Evolutionary conservation across 2,329 filamentous ascomycete genomes (phyloP).

Genomic region (Ramichloridium luteum): DNA sequence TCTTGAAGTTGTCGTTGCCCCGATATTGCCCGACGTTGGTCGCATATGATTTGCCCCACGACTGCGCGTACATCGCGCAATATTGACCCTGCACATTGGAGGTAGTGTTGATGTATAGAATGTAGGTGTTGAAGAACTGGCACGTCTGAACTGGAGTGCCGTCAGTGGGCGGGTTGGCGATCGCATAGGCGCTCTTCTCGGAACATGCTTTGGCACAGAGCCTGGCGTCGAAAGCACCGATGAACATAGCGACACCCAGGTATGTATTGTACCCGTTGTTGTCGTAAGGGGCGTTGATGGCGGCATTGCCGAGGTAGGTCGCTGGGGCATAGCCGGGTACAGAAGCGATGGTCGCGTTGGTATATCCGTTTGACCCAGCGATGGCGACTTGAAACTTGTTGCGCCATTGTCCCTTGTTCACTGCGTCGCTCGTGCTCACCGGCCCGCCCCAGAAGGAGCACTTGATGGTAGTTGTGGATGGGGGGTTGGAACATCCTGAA

Average conservation of each 20-base stretch:
- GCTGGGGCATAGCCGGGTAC: slow-evolving; percentile 10
- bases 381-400: slow-evolving; percentile 10
- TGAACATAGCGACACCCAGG: slow-evolving; percentile 13
- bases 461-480: slow-evolving; percentile 17
- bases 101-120: slow-evolving; percentile 8
- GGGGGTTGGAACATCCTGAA: slow-evolving; percentile 11
- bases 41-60: slow-evolving; percentile 13
- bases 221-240: background rate
- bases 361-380: slow-evolving; percentile 10
- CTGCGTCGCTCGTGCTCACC: slow-evolving; percentile 13
- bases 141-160: slow-evolving; percentile 3
- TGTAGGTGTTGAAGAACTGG: slow-evolving; percentile 15
- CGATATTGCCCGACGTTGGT: slow-evolving; percentile 12
- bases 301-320: slow-evolving; percentile 11
- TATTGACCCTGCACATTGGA: slow-evolving; percentile 10
- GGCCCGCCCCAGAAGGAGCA: slow-evolving; percentile 22
- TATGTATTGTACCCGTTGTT: slow-evolving; percentile 17
- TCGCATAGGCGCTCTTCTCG: background rate
- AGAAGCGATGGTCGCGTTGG: slow-evolving; percentile 9
- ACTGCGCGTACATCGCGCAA: slow-evolving; percentile 14
- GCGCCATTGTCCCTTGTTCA: slow-evolving; percentile 18
- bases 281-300: slow-evolving; percentile 20
- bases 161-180: background rate
- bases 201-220: background rate
- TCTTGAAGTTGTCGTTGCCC: slow-evolving; percentile 13